A percentile compares a stretch with the other conserved stretches of the same genome.
phyloP scores from a whole-genome alignment of 306 rosid species.

The Leucaena leucocephala region DNA sequence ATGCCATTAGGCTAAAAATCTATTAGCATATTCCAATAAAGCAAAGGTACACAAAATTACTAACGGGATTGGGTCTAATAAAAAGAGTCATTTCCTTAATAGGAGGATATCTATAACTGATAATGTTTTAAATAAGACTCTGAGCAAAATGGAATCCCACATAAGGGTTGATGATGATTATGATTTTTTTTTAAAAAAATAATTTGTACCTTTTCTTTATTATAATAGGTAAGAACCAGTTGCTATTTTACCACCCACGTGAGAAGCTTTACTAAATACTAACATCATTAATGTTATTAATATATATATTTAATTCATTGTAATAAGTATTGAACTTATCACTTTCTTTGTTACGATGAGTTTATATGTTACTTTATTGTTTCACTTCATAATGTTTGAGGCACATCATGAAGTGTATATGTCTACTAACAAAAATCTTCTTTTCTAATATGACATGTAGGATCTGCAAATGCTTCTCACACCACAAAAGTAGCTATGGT shows the following conservation, averaged over 20 bases:
- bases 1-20: too few relatives aligned
- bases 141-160: too few relatives aligned
- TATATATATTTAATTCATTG: not conserved
- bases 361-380: not conserved
- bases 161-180: not conserved
- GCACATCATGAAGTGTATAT: slow-evolving; percentile 13
- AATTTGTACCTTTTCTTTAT: not conserved
- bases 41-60: too few relatives aligned
- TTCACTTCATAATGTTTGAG: not conserved
- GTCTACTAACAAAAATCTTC: not conserved
- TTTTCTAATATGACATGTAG: slow-evolving; percentile 38
- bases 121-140: too few relatives aligned
- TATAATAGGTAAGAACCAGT: not conserved
- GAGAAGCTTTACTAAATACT: not conserved
- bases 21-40: too few relatives aligned
- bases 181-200: not conserved
- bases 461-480: slow-evolving; percentile 42
- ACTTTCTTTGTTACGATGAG: not conserved
- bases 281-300: not conserved
- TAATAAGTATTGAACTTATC: not conserved
- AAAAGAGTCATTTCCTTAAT: too few relatives aligned
- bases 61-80: too few relatives aligned
- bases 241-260: not conserved
- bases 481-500: slow-evolving; percentile 34
- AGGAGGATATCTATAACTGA: too few relatives aligned